A percentile compares a stretch with the other conserved stretches of the same genome.
phyloP scores from a whole-genome alignment of 805 yeast genomes.

The Suhomyces vadensis region DNA sequence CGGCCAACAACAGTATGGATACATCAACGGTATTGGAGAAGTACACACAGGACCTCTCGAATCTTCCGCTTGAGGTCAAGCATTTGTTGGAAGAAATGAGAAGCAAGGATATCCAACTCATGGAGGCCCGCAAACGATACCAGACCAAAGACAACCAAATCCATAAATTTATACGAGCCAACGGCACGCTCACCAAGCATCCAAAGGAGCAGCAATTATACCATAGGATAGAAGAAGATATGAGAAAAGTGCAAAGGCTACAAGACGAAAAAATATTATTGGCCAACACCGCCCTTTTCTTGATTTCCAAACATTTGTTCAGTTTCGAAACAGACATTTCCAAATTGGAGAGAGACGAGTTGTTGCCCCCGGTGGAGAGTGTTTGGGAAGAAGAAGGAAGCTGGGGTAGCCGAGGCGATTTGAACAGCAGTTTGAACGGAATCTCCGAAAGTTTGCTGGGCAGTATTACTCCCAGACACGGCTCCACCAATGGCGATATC shows the following conservation, averaged over 20 bases:
- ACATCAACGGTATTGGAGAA: constrained; percentile 69
- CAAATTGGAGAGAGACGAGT: constrained; percentile 77
- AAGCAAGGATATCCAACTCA: constrained; percentile 62
- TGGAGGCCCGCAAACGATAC: constrained; percentile 65
- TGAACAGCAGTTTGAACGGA: constrained; percentile 16
- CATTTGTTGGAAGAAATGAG: constrained; percentile 78
- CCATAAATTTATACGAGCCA: constrained; percentile 77
- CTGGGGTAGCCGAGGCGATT: constrained; percentile 14
- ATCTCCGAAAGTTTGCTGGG: constrained; percentile 27
- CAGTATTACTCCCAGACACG: constrained; percentile 32
- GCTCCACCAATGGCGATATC: constrained; percentile 11
- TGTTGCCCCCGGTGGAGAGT: constrained; percentile 57
- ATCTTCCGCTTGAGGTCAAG: constrained; percentile 83
- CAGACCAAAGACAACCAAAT: constrained; percentile 74
- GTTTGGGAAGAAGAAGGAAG: constrained; percentile 18
- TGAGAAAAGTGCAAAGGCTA: constrained; percentile 54
- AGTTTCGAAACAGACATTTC: constrained; percentile 75
- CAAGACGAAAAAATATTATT: constrained; percentile 78
- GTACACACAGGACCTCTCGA: constrained; percentile 64
- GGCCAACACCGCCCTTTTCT: constrained; percentile 80
- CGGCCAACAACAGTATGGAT: constrained; percentile 69
- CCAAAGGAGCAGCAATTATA: constrained; percentile 75
- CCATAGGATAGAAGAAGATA: constrained; percentile 67
- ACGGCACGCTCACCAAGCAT: constrained; percentile 77
- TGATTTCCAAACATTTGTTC: constrained; percentile 72